Evolutionary conservation across 1,284 basidiomycete genomes (phyloP), one percentile per base, ranked within the genome.

Genomic region (Microbotryum lychnidis-dioicae): DNA sequence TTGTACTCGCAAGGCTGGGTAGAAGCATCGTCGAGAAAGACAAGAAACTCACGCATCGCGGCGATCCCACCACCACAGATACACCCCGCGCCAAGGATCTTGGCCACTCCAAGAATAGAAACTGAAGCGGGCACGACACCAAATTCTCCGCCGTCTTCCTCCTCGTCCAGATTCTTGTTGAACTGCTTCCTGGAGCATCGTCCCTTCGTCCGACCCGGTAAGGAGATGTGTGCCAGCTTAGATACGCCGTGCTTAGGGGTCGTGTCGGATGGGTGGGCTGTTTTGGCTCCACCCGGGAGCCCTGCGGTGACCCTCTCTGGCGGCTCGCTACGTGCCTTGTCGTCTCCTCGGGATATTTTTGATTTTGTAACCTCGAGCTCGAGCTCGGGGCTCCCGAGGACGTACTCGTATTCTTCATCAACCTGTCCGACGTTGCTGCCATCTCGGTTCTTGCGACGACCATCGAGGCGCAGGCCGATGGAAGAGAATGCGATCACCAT

Each of bases 401-500:
- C 45, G 27, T 37, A 6, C 8, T 25, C 46, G 23, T 18, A 48
- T 50, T 48, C 55, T 44, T 53, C 48, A 42, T 56, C 31, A 21
- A 18, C 23, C 42, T 42, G 31, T 37, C 21, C 46, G 55, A 49
- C 49, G 54, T 60, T 48, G 16, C 33, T 33, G 29, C 48, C 27
- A 23, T 48, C 45, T 6, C 47, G 12, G n/a, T 53, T 54, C 50
- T 29, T 31, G 18, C n/a, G 29, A 12, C 48, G 59, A 23, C 37
- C 37, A 50, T 65, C 64, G 10, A 77, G 53, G 33, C 75, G 71
- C 14, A 77, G 74, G 31, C 77, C 78, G 76, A 79, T 77, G 61
- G 78, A 72, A 62, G 75, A 75, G 66, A 79, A 79, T 12, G 78
- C 76, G 27, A 75, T 63, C 9, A 73, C 77, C 76, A 78, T 79